These are phyloP conservation scores for Thraustochytrium striatum DNA, from an alignment of 352 stramenopile genomes.

Conservation along the genomic window DNA sequence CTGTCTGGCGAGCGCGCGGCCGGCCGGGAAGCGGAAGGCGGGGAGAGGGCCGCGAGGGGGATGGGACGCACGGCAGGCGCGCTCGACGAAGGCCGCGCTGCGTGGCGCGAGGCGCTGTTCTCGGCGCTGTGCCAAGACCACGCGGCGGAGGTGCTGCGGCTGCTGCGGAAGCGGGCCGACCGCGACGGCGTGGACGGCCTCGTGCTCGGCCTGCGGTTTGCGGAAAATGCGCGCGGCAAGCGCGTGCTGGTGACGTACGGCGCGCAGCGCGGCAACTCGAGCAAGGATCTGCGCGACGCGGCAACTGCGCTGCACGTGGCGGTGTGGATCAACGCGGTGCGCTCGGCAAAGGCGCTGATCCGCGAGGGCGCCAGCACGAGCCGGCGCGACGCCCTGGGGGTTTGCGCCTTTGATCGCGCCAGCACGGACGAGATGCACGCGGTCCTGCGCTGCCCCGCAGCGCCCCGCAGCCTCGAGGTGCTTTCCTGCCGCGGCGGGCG, in stretches of 20 bases:
- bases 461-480: background rate
- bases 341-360: background rate
- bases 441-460: background rate
- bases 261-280: background rate
- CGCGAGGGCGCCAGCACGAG: background rate
- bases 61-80: background rate
- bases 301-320: constrained; percentile 22
- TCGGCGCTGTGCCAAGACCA: constrained; percentile 14
- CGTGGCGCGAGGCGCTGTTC: constrained; percentile 18
- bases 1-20: too few relatives aligned
- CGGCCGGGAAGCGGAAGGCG: background rate
- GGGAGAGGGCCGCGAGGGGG: background rate
- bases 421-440: background rate
- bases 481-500: background rate
- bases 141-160: background rate
- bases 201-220: background rate
- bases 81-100: background rate
- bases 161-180: background rate
- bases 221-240: background rate
- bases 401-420: background rate
- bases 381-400: background rate
- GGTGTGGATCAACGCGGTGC: constrained; percentile 6
- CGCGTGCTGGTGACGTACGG: background rate
- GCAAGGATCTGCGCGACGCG: background rate
- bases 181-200: background rate